A percentile compares a stretch with the other conserved stretches of the same genome.
Conservation (phyloP, 805 yeast genomes). For the Metschnikowia gruessii region DNA sequence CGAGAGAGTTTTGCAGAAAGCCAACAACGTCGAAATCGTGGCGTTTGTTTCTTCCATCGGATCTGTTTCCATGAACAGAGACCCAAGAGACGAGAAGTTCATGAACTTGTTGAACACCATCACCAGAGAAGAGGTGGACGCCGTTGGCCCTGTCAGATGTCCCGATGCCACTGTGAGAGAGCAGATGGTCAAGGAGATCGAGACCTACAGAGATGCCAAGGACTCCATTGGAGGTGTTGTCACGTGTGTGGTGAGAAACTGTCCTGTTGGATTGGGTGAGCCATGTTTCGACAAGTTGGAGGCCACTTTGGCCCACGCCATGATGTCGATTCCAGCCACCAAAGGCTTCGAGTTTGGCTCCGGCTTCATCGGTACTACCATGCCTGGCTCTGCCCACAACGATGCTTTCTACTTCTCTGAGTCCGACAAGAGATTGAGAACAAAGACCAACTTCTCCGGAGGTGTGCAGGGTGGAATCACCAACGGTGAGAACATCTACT, state of each 20-base stretch:
- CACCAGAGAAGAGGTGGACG: constrained; percentile 87
- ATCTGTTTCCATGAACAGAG: constrained; percentile 68
- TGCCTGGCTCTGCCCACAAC: constrained; percentile 93
- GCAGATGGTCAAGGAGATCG: constrained; percentile 82
- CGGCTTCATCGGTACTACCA: constrained; percentile 84
- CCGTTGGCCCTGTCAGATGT: constrained; percentile 87
- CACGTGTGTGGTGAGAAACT: constrained; percentile 92
- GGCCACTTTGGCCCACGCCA: constrained; percentile 94
- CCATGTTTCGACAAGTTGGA: constrained; percentile 97
- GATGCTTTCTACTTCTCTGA: constrained; percentile 74
- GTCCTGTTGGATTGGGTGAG: constrained; percentile 96
- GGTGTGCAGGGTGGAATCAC: constrained; percentile 98
- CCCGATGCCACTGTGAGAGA: constrained; percentile 73
- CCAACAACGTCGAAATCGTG: constrained; percentile 85
- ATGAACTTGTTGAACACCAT: constrained; percentile 65
- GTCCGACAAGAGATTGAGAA: constrained; percentile 63
- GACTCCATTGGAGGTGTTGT: constrained; percentile 98
- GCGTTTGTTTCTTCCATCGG: constrained; percentile 97
- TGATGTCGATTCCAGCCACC: constrained; percentile 96
- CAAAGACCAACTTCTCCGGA: constrained; percentile 89
- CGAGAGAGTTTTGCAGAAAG: constrained; percentile 77
- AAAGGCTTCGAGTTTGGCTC: constrained; percentile 98
- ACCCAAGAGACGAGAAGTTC: constrained; percentile 63
- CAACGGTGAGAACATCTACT: constrained; percentile 93
- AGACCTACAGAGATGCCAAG: constrained; percentile 75